These are phyloP conservation scores for Neocatenulostroma microsporum DNA, from an alignment of 2,329 filamentous ascomycete genomes.

Conservation along the genomic window DNA sequence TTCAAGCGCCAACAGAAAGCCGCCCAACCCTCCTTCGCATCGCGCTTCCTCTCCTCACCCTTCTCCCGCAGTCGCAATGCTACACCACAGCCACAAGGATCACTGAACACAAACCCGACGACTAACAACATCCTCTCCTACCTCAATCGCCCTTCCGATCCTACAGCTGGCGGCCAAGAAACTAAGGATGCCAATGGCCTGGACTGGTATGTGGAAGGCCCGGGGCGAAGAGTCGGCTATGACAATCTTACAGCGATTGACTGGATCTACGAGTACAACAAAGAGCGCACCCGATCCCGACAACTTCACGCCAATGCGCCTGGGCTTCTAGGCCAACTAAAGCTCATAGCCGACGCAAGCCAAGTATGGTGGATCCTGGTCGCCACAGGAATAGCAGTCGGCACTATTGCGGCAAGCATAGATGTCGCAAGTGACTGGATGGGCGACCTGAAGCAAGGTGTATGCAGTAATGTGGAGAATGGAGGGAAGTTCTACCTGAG, in stretches of 20 bases:
- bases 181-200: slow-evolving; percentile 38
- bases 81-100: too few species aligned
- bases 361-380: slow-evolving; percentile 90
- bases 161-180: slow-evolving; percentile 33
- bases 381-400: slow-evolving; percentile 74
- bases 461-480: slow-evolving; percentile 67
- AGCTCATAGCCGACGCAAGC: slow-evolving; percentile 69
- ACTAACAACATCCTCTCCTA: slow-evolving; percentile 37
- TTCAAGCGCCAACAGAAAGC: slow-evolving; percentile 63
- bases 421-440: slow-evolving; percentile 90
- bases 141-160: slow-evolving; percentile 32
- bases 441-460: slow-evolving; percentile 83
- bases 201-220: slow-evolving; percentile 89
- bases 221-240: slow-evolving; percentile 83
- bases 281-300: slow-evolving; percentile 83
- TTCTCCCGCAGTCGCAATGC: slow-evolving; percentile 26
- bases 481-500: slow-evolving; percentile 84
- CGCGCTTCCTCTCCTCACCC: slow-evolving; percentile 40
- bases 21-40: slow-evolving; percentile 31
- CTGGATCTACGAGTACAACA: slow-evolving; percentile 98
- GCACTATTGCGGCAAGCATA: slow-evolving; percentile 77
- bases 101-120: slow-evolving; percentile 17
- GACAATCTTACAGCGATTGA: slow-evolving; percentile 96
- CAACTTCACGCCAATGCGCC: slow-evolving; percentile 61
- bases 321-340: slow-evolving; percentile 65